Evolutionary conservation across 2,329 filamentous ascomycete species (phyloP), one percentile per base, ranked within the genome.

Genomic region (Elsinoe necatrix): DNA sequence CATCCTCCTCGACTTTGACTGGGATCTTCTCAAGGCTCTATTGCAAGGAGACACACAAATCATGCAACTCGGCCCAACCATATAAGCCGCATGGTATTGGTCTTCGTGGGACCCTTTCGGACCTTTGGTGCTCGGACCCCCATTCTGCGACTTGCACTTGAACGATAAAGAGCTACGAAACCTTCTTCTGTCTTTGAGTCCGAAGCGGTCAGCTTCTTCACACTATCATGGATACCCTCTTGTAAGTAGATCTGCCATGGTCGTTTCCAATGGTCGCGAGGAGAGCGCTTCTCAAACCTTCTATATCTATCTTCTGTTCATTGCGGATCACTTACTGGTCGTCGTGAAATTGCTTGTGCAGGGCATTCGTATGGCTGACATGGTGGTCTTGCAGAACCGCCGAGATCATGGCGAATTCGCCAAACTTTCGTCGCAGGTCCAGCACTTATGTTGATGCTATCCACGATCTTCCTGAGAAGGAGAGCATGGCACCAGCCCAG

Each of bases 371-470:
- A 4, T 43, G 18, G 41, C 41, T 43, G 21, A 43, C 41, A 43
- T 43, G 21, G 4, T 18, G 9, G 12, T 16, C 21, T 25, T 12
- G 39, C 65, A 93, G 89, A 60, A 96, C 91, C 47, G 89, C 90
- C 66, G 89, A 96, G 69, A 87, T 95, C 64, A 89, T 91, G 71
- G 89, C 87, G 63, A 95, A 88, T 71, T 90, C 91, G 59, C 89
- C 89, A 58, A 85, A 87, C 63, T 95, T 95, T 70, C 85, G 91
- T 62, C 86, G 93, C 66, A 88, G 89, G 73, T 96, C 92, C 65
- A 96, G 90, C 63, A 96, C 91, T 35, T 95, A 95, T 70, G 91
- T 96, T 66, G 93, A 97, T 77, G 92, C 89, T 62, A 96, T 97
- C 66, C 92, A 97, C 73, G 92, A 97, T 76, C 79, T 95, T 55